Conservation (phyloP, 2,329 filamentous ascomycete genomes). For the Sporothrix inflata region DNA sequence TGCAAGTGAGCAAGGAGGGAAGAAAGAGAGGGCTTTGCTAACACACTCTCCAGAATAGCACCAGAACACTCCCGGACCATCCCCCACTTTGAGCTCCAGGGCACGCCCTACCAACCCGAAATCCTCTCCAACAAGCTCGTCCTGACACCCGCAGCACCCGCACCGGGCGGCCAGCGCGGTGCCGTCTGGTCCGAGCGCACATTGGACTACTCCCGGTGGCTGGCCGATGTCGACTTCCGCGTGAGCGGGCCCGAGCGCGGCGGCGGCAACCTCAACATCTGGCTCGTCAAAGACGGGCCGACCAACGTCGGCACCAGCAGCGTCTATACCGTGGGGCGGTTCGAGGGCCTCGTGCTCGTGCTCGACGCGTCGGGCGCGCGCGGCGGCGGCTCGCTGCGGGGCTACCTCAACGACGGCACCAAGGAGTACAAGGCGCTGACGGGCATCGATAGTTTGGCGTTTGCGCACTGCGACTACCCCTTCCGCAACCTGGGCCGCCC, state of each 20-base stretch:
- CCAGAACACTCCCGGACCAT: constrained; percentile 57
- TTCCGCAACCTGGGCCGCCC: constrained; percentile 92
- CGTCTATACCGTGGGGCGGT: constrained; percentile 81
- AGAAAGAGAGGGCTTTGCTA: not conserved
- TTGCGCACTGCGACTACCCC: constrained; percentile 86
- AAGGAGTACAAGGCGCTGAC: constrained; percentile 79
- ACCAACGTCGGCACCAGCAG: constrained; percentile 69
- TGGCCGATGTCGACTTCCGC: constrained; percentile 83
- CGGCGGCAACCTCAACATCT: constrained; percentile 89
- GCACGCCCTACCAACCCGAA: constrained; percentile 60
- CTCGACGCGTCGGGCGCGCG: constrained; percentile 79
- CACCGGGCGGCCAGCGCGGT: constrained; percentile 82
- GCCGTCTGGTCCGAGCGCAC: constrained; percentile 75
- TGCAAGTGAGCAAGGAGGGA: not conserved
- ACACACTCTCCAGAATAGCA: constrained; percentile 60
- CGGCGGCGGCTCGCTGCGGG: constrained; percentile 75
- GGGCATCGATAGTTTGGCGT: constrained; percentile 81
- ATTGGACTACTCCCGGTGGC: constrained; percentile 71
- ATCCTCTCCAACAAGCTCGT: constrained; percentile 87
- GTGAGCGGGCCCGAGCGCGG: constrained; percentile 82
- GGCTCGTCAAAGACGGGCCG: constrained; percentile 76
- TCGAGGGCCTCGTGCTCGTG: constrained; percentile 88
- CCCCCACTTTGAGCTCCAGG: constrained; percentile 59
- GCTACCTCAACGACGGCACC: constrained; percentile 89
- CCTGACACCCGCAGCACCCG: constrained; percentile 82